Conservation (phyloP, 2,329 filamentous ascomycete genomes). For the Blastomyces gilchristii region DNA sequence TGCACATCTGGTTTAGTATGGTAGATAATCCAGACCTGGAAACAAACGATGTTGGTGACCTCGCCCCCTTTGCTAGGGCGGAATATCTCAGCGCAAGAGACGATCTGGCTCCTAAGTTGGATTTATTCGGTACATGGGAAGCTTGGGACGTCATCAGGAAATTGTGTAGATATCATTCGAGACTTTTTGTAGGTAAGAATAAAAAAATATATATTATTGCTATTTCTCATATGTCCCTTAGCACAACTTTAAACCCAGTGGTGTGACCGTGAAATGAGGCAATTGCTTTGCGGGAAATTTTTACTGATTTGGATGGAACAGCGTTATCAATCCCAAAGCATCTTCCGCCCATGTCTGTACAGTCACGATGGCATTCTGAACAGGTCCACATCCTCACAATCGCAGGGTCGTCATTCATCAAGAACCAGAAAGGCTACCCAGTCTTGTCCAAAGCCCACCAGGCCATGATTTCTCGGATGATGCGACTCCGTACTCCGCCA, state of each 20-base stretch:
- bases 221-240: background rate
- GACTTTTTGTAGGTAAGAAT: conserved; percentile 72
- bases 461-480: conserved; percentile 45
- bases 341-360: conserved; percentile 46
- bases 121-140: conserved; percentile 78
- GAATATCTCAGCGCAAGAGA: conserved; percentile 26
- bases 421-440: conserved; percentile 49
- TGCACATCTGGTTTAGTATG: conserved; percentile 77
- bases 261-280: background rate
- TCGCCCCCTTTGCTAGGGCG: conserved; percentile 34
- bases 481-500: conserved; percentile 47
- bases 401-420: conserved; percentile 44
- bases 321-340: conserved; percentile 50
- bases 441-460: conserved; percentile 51
- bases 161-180: conserved; percentile 71
- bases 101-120: conserved; percentile 42
- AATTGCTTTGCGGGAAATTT: background rate
- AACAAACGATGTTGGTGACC: conserved; percentile 34
- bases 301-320: conserved; percentile 23
- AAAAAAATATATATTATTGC: conserved; percentile 2
- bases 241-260: background rate
- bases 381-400: conserved; percentile 49
- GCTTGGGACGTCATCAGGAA: conserved; percentile 82
- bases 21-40: conserved; percentile 58
- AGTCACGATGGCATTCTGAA: conserved; percentile 55